phyloP scores from a whole-genome alignment of 2,329 filamentous ascomycete genomes.

The Corynespora cassiicola region DNA sequence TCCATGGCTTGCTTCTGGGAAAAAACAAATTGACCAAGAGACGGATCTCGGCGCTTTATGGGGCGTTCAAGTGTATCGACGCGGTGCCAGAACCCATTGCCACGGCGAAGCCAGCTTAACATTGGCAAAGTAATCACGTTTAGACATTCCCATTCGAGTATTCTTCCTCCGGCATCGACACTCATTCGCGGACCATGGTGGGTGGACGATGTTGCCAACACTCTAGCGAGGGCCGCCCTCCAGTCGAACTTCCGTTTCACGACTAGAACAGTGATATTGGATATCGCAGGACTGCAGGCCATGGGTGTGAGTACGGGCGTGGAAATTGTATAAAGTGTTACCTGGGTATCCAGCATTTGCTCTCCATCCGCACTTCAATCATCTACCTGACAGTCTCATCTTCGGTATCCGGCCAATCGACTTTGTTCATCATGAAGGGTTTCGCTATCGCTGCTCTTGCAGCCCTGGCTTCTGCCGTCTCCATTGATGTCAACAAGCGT shows the following conservation, averaged over 20 bases:
- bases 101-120: too few species aligned
- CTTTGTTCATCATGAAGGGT: slow-evolving; percentile 21
- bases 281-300: background rate
- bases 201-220: slow-evolving; percentile 1
- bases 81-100: too few species aligned
- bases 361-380: slow-evolving; percentile 5
- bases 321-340: slow-evolving; percentile 2
- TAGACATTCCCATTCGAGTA: slow-evolving; percentile 19
- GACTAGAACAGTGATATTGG: slow-evolving; percentile 7
- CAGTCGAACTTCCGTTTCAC: slow-evolving; percentile 12
- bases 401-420: background rate
- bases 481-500: slow-evolving; percentile 40
- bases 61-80: too few species aligned
- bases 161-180: slow-evolving; percentile 13
- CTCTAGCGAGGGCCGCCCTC: slow-evolving; percentile 8
- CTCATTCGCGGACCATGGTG: slow-evolving; percentile 7
- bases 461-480: slow-evolving; percentile 20
- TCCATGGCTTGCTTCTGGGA: too few species aligned
- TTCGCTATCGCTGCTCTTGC: slow-evolving; percentile 21
- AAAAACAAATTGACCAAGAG: too few species aligned
- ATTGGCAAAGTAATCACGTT: background rate
- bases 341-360: background rate
- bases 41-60: too few species aligned
- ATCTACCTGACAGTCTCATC: slow-evolving; percentile 5
- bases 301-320: background rate